Conservation (phyloP, 2,329 filamentous ascomycete genomes). For the Phialophora expanda region DNA sequence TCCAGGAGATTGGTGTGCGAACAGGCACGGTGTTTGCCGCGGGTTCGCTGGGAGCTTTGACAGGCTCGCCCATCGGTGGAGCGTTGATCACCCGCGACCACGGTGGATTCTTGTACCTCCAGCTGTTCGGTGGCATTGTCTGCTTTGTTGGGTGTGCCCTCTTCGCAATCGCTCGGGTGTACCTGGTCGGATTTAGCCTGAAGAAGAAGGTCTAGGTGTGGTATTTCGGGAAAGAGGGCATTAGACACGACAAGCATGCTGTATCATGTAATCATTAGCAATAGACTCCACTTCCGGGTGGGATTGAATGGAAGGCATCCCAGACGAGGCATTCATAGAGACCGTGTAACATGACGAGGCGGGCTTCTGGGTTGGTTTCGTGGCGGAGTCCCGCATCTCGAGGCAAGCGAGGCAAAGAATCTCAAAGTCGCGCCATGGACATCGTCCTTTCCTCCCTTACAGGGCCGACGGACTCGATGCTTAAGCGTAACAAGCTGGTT, state of each 20-base stretch:
- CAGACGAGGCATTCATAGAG: background rate
- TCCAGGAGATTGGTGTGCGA: constrained; percentile 71
- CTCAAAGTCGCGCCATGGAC: background rate
- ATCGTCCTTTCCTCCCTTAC: background rate
- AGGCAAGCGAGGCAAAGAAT: background rate
- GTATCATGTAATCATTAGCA: constrained; percentile 3
- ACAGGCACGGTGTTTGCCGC: constrained; percentile 68
- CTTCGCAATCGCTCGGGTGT: constrained; percentile 48
- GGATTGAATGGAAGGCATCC: background rate
- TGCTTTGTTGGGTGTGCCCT: constrained; percentile 52
- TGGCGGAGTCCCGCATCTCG: background rate
- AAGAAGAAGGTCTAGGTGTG: constrained; percentile 41
- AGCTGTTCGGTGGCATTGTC: constrained; percentile 68
- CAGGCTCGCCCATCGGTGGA: constrained; percentile 70
- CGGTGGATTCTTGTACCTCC: constrained; percentile 63
- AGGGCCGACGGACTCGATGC: too few species aligned
- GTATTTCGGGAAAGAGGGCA: background rate
- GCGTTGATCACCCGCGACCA: constrained; percentile 57
- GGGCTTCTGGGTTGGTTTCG: background rate
- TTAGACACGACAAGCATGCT: background rate
- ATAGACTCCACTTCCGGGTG: background rate
- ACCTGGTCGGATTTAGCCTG: constrained; percentile 42
- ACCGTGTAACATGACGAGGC: background rate
- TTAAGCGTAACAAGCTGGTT: too few species aligned
- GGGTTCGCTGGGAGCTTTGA: constrained; percentile 67